Conservation (phyloP, 23 red algal genomes). For the Gracilaria domingensis region DNA sequence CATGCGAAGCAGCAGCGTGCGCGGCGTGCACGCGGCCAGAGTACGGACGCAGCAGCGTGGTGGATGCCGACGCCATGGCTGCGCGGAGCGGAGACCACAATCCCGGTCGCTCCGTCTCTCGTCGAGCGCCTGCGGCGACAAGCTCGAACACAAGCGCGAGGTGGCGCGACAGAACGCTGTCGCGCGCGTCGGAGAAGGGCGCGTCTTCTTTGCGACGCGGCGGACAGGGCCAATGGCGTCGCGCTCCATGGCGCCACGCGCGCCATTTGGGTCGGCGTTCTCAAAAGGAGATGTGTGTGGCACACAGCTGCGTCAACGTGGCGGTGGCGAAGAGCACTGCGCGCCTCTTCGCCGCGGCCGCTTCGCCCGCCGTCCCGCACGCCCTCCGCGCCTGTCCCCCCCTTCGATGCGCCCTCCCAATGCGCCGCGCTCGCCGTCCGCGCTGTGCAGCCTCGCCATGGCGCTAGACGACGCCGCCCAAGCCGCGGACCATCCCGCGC, state of each 20-base stretch:
- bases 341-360: no score
- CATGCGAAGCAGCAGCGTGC: slow-evolving; percentile 21
- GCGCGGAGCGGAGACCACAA: no score
- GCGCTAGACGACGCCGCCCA: slow-evolving; percentile 15
- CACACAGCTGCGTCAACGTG: background rate
- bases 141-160: no score
- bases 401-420: background rate
- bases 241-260: background rate
- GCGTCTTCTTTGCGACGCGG: no score
- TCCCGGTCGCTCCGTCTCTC: no score
- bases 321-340: background rate
- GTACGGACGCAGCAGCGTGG: slow-evolving; percentile 24
- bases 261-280: background rate
- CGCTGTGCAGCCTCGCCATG: slow-evolving; percentile 40
- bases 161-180: no score
- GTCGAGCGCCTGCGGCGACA: no score
- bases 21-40: background rate
- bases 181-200: no score
- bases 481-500: background rate
- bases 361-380: background rate
- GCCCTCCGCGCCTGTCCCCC: no score
- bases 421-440: slow-evolving; percentile 61
- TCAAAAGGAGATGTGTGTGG: no score
- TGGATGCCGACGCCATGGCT: slow-evolving; percentile 21
- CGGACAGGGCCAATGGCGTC: background rate